Conservation (phyloP, 108 stramenopile genomes). For the Licmophora abbreviata region DNA sequence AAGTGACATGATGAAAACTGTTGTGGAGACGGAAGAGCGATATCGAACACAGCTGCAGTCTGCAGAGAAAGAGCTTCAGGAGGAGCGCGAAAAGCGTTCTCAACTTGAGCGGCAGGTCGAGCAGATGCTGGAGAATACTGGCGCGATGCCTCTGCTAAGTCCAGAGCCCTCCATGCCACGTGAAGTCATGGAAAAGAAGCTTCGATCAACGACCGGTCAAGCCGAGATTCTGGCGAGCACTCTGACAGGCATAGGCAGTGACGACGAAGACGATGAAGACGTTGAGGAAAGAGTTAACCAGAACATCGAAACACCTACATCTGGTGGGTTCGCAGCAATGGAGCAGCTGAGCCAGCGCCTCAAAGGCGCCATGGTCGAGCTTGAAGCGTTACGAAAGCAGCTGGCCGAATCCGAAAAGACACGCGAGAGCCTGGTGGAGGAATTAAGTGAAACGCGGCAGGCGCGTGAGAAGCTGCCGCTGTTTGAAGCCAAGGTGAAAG, state of each 20-base stretch:
- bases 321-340: conserved; percentile 60
- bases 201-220: conserved; percentile 46
- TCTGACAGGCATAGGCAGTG: conserved; percentile 41
- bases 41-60: conserved; percentile 53
- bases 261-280: conserved; percentile 43
- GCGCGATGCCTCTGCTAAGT: conserved; percentile 11
- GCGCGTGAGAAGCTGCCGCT: conserved; percentile 65
- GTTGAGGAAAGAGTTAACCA: conserved; percentile 18
- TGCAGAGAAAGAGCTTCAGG: conserved; percentile 42
- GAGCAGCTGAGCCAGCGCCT: conserved; percentile 65
- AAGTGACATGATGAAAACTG: conserved; percentile 67
- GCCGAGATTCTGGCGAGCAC: conserved; percentile 67
- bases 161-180: conserved; percentile 4
- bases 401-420: conserved; percentile 52
- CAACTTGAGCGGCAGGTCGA: conserved; percentile 57
- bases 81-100: conserved; percentile 46
- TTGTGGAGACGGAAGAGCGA: conserved; percentile 73
- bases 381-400: conserved; percentile 42
- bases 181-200: conserved; percentile 42
- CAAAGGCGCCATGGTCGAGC: conserved; percentile 53
- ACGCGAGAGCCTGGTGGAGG: conserved; percentile 42
- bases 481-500: conserved; percentile 55
- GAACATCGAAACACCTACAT: not conserved
- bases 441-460: conserved; percentile 41
- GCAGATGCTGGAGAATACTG: conserved; percentile 46